Conservation (phyloP, 352 stramenopile genomes). For the Phytopythium ostracodes region DNA sequence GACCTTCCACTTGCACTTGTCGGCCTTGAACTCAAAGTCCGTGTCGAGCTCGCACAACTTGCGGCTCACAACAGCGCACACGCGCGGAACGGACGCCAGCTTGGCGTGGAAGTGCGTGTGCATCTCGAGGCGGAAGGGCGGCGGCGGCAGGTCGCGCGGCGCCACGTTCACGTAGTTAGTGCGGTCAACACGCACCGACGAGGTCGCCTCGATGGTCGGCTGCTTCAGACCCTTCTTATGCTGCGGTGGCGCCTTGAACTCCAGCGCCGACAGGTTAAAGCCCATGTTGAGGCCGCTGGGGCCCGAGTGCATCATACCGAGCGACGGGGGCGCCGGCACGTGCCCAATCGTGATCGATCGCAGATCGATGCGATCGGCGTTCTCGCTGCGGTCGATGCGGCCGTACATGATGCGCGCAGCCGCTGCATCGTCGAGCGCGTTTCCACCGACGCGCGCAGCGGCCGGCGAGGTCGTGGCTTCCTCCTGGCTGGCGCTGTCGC, state of each 20-base stretch:
- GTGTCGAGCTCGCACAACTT: conserved; percentile 85
- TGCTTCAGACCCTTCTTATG: conserved; percentile 36
- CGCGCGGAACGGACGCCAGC: conserved; percentile 60
- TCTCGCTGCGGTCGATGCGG: conserved; percentile 38
- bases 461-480: conserved; percentile 6
- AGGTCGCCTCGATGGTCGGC: conserved; percentile 18
- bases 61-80: conserved; percentile 70
- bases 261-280: conserved; percentile 9
- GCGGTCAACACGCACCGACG: conserved; percentile 47
- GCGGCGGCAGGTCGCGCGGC: conserved; percentile 60
- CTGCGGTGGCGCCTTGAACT: conserved; percentile 29
- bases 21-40: conserved; percentile 79
- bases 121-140: conserved; percentile 80
- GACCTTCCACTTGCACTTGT: conserved; percentile 90
- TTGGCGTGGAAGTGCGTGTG: conserved; percentile 89
- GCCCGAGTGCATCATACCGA: conserved; percentile 31
- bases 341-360: conserved; percentile 51
- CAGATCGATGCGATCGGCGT: conserved; percentile 40
- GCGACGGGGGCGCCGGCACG: conserved; percentile 30
- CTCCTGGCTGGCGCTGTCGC: conserved; percentile 66
- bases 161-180: conserved; percentile 77
- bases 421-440: conserved; percentile 8
- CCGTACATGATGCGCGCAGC: conserved; percentile 24
- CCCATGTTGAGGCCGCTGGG: conserved; percentile 14
- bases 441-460: not conserved